A percentile compares a stretch with the other conserved stretches of the same genome.
phyloP scores from a whole-genome alignment of 1,284 basidiomycete species.

The Athelia sp. region DNA sequence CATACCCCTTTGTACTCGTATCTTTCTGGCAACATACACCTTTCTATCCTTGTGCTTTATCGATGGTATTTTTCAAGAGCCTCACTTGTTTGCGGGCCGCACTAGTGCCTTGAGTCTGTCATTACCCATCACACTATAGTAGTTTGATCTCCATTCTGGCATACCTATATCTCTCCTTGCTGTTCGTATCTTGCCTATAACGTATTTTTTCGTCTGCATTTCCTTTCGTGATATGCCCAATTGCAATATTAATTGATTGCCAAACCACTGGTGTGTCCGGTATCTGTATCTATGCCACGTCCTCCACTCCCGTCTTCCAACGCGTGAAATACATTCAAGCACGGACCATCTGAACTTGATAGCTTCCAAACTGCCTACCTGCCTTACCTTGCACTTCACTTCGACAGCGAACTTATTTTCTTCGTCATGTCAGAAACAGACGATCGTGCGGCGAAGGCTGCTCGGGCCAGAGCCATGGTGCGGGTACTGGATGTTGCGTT shows the following conservation, averaged over 20 bases:
- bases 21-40: conserved; percentile 17
- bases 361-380: no score
- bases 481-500: conserved; percentile 3
- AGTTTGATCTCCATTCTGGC: conserved; percentile 38
- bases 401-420: no score
- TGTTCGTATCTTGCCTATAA: not conserved
- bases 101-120: conserved; percentile 45
- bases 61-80: conserved; percentile 30
- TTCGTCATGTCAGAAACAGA: conserved; percentile 49
- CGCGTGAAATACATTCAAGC: no score
- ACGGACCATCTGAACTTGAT: no score
- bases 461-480: conserved; percentile 76
- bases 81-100: conserved; percentile 42
- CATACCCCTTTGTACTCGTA: conserved; percentile 8
- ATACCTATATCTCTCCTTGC: conserved; percentile 27
- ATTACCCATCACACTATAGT: conserved; percentile 41
- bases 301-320: no score
- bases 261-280: not conserved
- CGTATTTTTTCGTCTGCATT: not conserved
- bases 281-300: not conserved
- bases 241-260: no score
- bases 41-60: conserved; percentile 20
- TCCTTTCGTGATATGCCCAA: not conserved
- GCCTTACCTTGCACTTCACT: conserved; percentile 7
- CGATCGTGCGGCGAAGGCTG: conserved; percentile 74